phyloP scores from a whole-genome alignment of 768 basidiomycete genomes.

The Serendipita sp. region DNA sequence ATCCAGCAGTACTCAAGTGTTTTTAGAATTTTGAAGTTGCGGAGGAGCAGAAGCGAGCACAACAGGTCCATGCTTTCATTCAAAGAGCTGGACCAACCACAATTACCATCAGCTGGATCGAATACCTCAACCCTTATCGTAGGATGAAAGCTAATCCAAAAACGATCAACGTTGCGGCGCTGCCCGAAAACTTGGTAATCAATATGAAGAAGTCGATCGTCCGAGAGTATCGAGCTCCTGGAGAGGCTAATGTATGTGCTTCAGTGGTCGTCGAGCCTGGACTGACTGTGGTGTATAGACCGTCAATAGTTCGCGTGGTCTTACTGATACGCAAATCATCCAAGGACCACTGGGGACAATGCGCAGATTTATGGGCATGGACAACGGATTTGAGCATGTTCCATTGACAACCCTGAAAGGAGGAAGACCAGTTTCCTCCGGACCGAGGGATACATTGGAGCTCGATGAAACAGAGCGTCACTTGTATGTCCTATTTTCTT shows the following conservation, averaged over 20 bases:
- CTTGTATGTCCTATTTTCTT: slow-evolving; percentile 31
- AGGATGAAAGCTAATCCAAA: slow-evolving; percentile 61
- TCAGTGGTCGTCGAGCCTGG: neutral
- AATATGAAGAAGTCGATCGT: slow-evolving; percentile 65
- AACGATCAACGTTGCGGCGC: slow-evolving; percentile 47
- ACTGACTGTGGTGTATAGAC: neutral
- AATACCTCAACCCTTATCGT: slow-evolving; percentile 72
- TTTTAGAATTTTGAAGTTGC: slow-evolving; percentile 68
- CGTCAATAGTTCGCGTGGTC: neutral
- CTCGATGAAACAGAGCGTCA: slow-evolving; percentile 46
- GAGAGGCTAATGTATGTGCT: neutral
- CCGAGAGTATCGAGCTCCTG: slow-evolving; percentile 28
- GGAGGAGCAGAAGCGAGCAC: slow-evolving; percentile 71
- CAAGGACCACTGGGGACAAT: slow-evolving; percentile 4
- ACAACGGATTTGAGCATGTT: slow-evolving; percentile 28
- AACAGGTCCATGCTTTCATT: slow-evolving; percentile 51
- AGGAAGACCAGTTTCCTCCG: slow-evolving; percentile 18
- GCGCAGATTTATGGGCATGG: neutral
- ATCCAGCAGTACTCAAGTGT: neutral
- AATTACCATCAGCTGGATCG: slow-evolving; percentile 43
- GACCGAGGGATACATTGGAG: slow-evolving; percentile 21
- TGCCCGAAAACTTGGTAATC: slow-evolving; percentile 59
- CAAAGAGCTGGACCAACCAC: slow-evolving; percentile 26
- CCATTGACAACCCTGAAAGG: slow-evolving; percentile 37
- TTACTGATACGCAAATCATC: neutral